Evolutionary conservation across 352 stramenopile species (phyloP), one percentile per base, ranked within the genome.

Genomic region (Pythium dissotocum): DNA sequence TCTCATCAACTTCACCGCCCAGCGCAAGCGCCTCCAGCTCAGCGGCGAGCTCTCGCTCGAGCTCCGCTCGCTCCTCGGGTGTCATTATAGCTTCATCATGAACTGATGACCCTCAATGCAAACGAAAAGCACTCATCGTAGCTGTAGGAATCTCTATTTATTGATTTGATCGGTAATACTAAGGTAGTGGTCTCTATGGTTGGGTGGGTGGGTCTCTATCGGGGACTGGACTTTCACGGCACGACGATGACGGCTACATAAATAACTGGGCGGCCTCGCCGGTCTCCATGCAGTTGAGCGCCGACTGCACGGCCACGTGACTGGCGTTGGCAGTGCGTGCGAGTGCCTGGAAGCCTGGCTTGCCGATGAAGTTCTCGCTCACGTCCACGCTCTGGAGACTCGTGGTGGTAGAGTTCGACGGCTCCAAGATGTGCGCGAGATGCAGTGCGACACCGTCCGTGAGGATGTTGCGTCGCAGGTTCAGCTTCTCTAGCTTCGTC

Each of bases 321-420:
- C 55, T 40, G 28, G 61, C 74, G 63, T 85, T 85, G 3, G 55
- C 14, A 21, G 21, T 51, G 21, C 40, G 14, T 8, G 78, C 75
- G 32, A 91, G 78, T 18, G 78, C 80, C 38, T 84, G 71, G 54
- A 89, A 89, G 14, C 82, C 82, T n/a, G 81, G 72, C 30, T 77
- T 79, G 6, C 80, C 83, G 58, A 91, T 90, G 42, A 83, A 92
- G 55, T 92, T 92, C 35, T 88, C 84, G 30, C 82, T 66, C 18
- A 92, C 66, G 35, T 77, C 69, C 5, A 90, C 44, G 0, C 40
- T 62, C 10, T 70, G 57, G 2, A 90, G 65, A 8, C 53, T 30
- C 1, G 72, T 70, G 1, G 54, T 61, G 30, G 21, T 24, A 24
- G 21, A 24, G 21, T 69, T 30, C 21, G 58, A 49, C 28, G 53